phyloP scores from a whole-genome alignment of 495 filamentous ascomycete genomes.

The Neurospora terricola region DNA sequence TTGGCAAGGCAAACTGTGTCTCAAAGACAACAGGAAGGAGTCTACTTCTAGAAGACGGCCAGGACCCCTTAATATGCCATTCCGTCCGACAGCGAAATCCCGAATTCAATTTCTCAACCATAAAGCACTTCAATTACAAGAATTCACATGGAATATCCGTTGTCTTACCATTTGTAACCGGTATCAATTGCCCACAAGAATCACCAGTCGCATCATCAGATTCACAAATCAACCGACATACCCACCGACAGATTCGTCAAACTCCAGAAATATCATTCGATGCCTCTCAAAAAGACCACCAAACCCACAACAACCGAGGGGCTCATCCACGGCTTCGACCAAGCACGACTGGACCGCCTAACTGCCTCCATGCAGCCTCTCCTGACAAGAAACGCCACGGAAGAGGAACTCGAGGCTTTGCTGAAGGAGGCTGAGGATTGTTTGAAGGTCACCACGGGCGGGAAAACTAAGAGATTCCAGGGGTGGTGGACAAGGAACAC shows the following conservation, averaged over 20 bases:
- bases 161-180: background rate
- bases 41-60: background rate
- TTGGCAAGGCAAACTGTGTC: background rate
- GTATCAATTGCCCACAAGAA: background rate
- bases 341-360: background rate
- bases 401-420: conserved; percentile 1
- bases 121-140: background rate
- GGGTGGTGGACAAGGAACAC: background rate
- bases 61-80: background rate
- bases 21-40: background rate
- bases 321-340: background rate
- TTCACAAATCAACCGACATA: background rate
- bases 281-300: background rate
- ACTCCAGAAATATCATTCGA: background rate
- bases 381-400: background rate
- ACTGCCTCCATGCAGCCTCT: conserved; percentile 4
- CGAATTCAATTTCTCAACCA: background rate
- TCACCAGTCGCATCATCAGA: background rate
- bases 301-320: background rate
- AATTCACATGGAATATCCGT: background rate
- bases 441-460: background rate
- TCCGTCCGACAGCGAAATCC: background rate
- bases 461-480: background rate
- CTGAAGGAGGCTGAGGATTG: background rate
- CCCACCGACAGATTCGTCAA: background rate